Conservation (phyloP, 2,329 filamentous ascomycete genomes). For the Penicillium thymicola region DNA sequence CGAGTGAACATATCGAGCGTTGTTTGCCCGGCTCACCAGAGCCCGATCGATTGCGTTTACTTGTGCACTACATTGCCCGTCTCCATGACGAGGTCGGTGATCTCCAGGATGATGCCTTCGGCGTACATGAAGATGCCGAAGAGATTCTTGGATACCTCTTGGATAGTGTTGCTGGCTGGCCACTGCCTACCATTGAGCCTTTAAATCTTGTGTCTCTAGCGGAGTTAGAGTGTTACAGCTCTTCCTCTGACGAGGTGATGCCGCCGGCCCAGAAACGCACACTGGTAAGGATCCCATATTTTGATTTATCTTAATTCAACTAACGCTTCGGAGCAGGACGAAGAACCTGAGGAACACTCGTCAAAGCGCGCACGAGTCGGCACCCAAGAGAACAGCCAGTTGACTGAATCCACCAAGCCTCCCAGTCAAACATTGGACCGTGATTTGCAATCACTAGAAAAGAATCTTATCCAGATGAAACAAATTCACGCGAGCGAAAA, state of each 20-base stretch:
- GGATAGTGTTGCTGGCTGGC: conserved; percentile 39
- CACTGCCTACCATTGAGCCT: conserved; percentile 37
- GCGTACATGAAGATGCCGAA: conserved; percentile 40
- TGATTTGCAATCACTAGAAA: conserved; percentile 29
- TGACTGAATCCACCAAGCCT: conserved; percentile 34
- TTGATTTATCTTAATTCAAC: neutral
- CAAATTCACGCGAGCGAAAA: conserved; percentile 32
- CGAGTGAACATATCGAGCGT: conserved; percentile 45
- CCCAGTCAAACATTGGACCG: conserved; percentile 31
- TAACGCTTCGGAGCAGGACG: conserved; percentile 27
- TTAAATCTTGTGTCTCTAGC: conserved; percentile 34
- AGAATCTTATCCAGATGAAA: conserved; percentile 31
- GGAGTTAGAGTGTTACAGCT: conserved; percentile 22
- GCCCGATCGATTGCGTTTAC: conserved; percentile 31
- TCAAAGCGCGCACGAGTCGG: conserved; percentile 41
- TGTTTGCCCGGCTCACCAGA: conserved; percentile 41
- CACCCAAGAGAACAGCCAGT: conserved; percentile 36
- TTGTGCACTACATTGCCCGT: conserved; percentile 34
- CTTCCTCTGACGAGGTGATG: conserved; percentile 19
- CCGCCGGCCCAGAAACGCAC: conserved; percentile 28
- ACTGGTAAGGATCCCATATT: conserved; percentile 25
- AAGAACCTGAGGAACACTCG: conserved; percentile 28
- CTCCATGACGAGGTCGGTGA: conserved; percentile 39
- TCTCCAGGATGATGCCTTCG: conserved; percentile 42
- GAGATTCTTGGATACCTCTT: conserved; percentile 37